Percentiles rank a stretch among this genome's conserved stretches.
Conservation (phyloP, 345 rosid species). For the Aethionema arabicum region DNA sequence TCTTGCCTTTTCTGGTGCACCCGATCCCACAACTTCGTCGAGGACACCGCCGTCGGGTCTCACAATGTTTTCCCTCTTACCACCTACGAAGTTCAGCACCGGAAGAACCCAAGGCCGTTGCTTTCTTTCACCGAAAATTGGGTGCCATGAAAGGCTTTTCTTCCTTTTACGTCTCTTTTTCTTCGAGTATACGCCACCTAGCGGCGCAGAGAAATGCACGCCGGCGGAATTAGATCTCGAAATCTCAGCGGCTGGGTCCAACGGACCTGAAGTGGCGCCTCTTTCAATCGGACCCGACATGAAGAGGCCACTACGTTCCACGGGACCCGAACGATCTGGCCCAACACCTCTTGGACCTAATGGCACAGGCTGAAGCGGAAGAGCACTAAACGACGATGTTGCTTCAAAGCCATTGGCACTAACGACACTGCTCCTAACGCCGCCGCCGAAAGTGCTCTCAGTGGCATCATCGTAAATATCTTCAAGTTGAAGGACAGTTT, state of each 20-base stretch:
- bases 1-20: conserved; percentile 34
- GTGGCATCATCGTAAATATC: conserved; percentile 77
- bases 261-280: conserved; percentile 80
- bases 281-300: conserved; percentile 92
- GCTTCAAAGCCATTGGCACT: conserved; percentile 80
- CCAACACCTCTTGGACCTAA: conserved; percentile 47
- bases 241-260: conserved; percentile 45
- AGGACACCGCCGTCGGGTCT: conserved; percentile 13
- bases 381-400: conserved; percentile 78
- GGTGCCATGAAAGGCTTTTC: conserved; percentile 54
- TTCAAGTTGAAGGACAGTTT: conserved; percentile 77
- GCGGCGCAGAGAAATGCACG: conserved; percentile 87
- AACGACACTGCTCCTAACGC: conserved; percentile 51
- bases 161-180: conserved; percentile 62
- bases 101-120: conserved; percentile 97
- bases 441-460: conserved; percentile 56
- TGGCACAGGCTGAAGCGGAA: conserved; percentile 84
- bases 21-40: conserved; percentile 11
- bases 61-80: conserved; percentile 47
- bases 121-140: conserved; percentile 74
- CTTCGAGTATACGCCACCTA: conserved; percentile 60
- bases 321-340: conserved; percentile 38
- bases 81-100: conserved; percentile 70
- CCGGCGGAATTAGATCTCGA: conserved; percentile 48
- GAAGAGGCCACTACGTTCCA: conserved; percentile 62